Conservation (phyloP, 177 flowering plant species). For the Vitis hybrid region DNA sequence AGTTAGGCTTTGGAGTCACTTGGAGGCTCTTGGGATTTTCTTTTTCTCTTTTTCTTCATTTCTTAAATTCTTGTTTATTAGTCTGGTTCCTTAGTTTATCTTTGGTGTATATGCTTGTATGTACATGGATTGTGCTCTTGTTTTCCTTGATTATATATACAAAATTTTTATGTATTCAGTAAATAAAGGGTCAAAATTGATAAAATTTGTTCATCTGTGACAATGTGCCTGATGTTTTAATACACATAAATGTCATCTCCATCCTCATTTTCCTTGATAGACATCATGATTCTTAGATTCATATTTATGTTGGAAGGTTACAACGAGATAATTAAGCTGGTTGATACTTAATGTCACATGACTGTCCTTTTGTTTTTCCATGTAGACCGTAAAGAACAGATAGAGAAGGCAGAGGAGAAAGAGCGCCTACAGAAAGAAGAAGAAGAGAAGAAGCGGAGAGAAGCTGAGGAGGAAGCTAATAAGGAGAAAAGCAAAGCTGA, state of each 20-base stretch:
- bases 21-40: no score
- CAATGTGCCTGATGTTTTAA: background rate
- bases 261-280: background rate
- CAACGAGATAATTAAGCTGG: background rate
- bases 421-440: conserved; percentile 75
- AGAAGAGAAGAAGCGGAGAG: conserved; percentile 59
- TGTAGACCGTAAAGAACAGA: conserved; percentile 81
- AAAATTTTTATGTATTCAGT: no score
- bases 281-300: background rate
- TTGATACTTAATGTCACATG: background rate
- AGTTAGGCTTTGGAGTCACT: no score
- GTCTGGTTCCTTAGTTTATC: no score
- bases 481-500: conserved; percentile 36
- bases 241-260: background rate
- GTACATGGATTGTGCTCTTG: no score
- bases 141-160: no score
- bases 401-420: conserved; percentile 92
- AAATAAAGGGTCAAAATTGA: no score
- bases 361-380: conserved; percentile 12
- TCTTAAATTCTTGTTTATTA: no score
- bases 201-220: no score
- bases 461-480: conserved; percentile 41
- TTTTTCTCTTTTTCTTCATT: no score
- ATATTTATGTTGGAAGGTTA: background rate
- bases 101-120: no score